phyloP scores from a whole-genome alignment of 805 yeast genomes.

The Ogataea pini region DNA sequence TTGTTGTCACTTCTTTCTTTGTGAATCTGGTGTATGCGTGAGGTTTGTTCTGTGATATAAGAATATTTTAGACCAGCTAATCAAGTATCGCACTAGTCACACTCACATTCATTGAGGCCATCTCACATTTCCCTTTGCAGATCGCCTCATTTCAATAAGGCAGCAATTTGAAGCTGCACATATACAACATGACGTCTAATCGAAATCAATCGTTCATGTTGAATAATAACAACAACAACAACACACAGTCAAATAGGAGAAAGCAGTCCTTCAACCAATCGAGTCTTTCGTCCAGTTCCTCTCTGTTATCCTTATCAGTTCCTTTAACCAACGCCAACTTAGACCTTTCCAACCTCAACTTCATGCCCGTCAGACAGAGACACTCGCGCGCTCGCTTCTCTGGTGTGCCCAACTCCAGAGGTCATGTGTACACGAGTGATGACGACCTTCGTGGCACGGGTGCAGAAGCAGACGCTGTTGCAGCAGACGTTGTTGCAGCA shows the following conservation, averaged over 20 bases:
- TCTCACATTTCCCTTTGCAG: background rate
- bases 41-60: background rate
- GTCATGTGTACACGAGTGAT: constrained; percentile 3
- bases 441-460: constrained; percentile 1
- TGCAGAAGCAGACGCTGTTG: background rate
- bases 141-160: background rate
- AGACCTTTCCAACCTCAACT: constrained; percentile 15
- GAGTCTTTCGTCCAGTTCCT: constrained; percentile 20
- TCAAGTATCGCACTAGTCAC: no score
- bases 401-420: background rate
- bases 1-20: background rate
- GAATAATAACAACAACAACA: constrained; percentile 21
- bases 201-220: constrained; percentile 17
- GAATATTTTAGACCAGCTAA: background rate
- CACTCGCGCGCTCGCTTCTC: background rate
- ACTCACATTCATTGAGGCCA: background rate
- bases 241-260: constrained; percentile 15
- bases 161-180: background rate
- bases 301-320: constrained; percentile 13
- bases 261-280: constrained; percentile 21
- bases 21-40: background rate
- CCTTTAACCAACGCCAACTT: constrained; percentile 18
- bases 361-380: constrained; percentile 9
- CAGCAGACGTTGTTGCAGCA: background rate
- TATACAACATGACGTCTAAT: constrained; percentile 11